Conservation (phyloP, 106 monocot genomes). For the Apostasia ramifera region DNA sequence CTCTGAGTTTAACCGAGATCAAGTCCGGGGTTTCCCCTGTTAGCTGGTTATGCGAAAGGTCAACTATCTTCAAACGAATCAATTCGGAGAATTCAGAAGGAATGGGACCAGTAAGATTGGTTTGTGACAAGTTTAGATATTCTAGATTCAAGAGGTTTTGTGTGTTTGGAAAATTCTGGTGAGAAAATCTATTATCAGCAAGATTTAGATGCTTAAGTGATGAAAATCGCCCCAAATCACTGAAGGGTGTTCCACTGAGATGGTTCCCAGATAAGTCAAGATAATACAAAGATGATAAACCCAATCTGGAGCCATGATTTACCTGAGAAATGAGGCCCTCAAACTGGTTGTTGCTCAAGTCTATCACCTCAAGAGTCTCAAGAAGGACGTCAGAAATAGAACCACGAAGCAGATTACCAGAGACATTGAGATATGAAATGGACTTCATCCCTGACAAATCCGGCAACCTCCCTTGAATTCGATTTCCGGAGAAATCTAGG, state of each 20-base stretch:
- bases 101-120: conserved; percentile 43
- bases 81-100: conserved; percentile 41
- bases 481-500: conserved; percentile 44
- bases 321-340: conserved; percentile 40
- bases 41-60: conserved; percentile 68
- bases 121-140: conserved; percentile 68
- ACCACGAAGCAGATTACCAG: conserved; percentile 48
- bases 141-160: conserved; percentile 25
- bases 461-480: conserved; percentile 35
- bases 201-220: conserved; percentile 74
- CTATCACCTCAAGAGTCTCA: conserved; percentile 31
- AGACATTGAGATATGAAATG: conserved; percentile 62
- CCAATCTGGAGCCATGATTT: conserved; percentile 28
- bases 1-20: conserved; percentile 18
- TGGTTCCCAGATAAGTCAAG: conserved; percentile 66
- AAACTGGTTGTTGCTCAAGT: conserved; percentile 77
- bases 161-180: conserved; percentile 31
- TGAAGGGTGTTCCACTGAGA: conserved; percentile 39
- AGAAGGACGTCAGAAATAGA: conserved; percentile 25
- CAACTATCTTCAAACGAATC: conserved; percentile 33
- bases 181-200: conserved; percentile 64
- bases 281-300: conserved; percentile 35
- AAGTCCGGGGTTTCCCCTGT: conserved; percentile 49
- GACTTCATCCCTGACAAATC: conserved; percentile 40
- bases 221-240: conserved; percentile 12